Percentiles rank a stretch among this genome's conserved stretches.
Evolutionary conservation across 2,329 filamentous ascomycete species (phyloP).

Genomic region (Colletotrichum tamarilloi): DNA sequence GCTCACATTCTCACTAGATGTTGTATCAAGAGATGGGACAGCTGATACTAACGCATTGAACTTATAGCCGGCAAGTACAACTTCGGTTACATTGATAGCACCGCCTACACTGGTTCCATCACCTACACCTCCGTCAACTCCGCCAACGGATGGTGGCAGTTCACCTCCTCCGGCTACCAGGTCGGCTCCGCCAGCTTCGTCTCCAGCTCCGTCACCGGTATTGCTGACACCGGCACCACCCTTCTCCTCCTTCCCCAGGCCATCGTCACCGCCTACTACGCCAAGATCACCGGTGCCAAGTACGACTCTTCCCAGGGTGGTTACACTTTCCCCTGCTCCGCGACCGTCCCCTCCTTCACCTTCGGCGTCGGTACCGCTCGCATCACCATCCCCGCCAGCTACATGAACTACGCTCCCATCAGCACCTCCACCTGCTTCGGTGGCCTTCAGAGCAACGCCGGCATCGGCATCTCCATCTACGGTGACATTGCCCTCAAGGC

Average conservation of each 20-base stretch:
- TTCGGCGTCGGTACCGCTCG: conserved; percentile 54
- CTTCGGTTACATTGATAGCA: conserved; percentile 63
- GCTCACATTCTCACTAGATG: conserved; percentile 58
- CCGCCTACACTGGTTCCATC: conserved; percentile 67
- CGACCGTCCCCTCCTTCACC: conserved; percentile 54
- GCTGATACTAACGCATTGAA: neutral
- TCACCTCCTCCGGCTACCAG: conserved; percentile 48
- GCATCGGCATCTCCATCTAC: conserved; percentile 62
- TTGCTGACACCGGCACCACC: conserved; percentile 43
- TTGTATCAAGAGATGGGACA: neutral
- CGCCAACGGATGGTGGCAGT: conserved; percentile 72
- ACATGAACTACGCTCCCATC: conserved; percentile 56
- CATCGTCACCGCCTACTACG: conserved; percentile 41
- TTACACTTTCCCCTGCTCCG: conserved; percentile 56
- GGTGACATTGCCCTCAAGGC: conserved; percentile 74
- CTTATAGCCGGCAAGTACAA: conserved; percentile 50
- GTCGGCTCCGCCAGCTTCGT: conserved; percentile 36
- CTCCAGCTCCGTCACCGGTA: conserved; percentile 35
- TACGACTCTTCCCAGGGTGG: conserved; percentile 39
- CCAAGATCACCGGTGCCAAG: conserved; percentile 38
- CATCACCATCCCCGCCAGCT: conserved; percentile 55
- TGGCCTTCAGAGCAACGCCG: conserved; percentile 62
- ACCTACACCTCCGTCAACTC: conserved; percentile 66
- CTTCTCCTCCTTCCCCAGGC: conserved; percentile 41
- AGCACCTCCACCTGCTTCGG: conserved; percentile 65